phyloP scores from a whole-genome alignment of 1,284 basidiomycete genomes.

The Inonotus hispidus region DNA sequence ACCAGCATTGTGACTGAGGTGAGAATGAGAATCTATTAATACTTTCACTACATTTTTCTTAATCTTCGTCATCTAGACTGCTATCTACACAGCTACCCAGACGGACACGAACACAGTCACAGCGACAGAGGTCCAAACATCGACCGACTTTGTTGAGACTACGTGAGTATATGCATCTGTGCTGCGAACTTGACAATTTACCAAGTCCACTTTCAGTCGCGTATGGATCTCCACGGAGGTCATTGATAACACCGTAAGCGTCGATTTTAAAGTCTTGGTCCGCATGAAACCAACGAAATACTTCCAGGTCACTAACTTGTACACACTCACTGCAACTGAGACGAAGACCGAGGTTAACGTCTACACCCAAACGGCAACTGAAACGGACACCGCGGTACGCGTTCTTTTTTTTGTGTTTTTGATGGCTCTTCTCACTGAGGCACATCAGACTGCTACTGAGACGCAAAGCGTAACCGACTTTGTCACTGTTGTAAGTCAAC shows the following conservation, averaged over 20 bases:
- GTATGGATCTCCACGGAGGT: constrained; percentile 61
- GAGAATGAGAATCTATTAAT: constrained; percentile 3
- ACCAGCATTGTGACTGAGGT: constrained; percentile 25
- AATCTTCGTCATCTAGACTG: constrained; percentile 23
- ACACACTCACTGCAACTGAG: constrained; percentile 58
- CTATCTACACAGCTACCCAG: constrained; percentile 23
- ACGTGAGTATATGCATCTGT: constrained; percentile 28
- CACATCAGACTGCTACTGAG: constrained; percentile 27
- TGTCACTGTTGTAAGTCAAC: constrained; percentile 20
- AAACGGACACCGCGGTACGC: constrained; percentile 13
- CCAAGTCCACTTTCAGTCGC: constrained; percentile 22
- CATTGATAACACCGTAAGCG: constrained; percentile 44
- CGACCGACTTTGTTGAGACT: constrained; percentile 50
- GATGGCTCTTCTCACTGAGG: constrained; percentile 4
- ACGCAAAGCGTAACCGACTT: constrained; percentile 21
- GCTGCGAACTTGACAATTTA: neutral
- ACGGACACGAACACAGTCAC: constrained; percentile 30
- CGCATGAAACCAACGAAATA: neutral
- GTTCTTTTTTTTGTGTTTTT: neutral
- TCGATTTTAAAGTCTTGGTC: neutral
- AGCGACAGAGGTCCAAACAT: constrained; percentile 39
- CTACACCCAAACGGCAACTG: constrained; percentile 39
- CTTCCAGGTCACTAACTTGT: constrained; percentile 36
- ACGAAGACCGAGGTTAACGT: constrained; percentile 45
- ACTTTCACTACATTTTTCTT: neutral